Conservation (phyloP, 306 rosid species). For the Quercus alba region DNA sequence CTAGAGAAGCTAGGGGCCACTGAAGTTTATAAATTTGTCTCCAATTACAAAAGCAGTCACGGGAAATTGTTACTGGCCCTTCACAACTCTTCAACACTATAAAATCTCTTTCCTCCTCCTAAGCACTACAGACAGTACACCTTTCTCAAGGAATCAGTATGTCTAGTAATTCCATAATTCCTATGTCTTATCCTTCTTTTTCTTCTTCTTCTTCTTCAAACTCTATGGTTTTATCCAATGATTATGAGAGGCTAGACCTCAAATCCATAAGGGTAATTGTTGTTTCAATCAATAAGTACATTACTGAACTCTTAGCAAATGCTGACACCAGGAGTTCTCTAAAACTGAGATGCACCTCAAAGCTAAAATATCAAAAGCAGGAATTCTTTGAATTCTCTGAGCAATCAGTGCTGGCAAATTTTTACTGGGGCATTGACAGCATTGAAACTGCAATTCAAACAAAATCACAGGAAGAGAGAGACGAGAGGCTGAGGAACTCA, state of each 20-base stretch:
- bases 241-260: slow-evolving; percentile 45
- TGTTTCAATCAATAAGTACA: slow-evolving; percentile 49
- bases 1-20: slow-evolving; percentile 26
- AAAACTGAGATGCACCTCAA: slow-evolving; percentile 47
- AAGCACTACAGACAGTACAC: neutral
- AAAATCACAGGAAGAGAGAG: slow-evolving; percentile 33
- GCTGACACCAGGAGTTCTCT: slow-evolving; percentile 40
- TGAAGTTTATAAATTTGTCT: slow-evolving; percentile 35
- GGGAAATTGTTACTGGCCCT: slow-evolving; percentile 48
- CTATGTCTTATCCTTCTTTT: neutral
- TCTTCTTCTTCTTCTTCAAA: slow-evolving; percentile 13
- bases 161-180: slow-evolving; percentile 19
- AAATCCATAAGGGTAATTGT: slow-evolving; percentile 49
- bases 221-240: slow-evolving; percentile 21
- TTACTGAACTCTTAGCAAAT: slow-evolving; percentile 42
- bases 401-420: slow-evolving; percentile 65
- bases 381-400: slow-evolving; percentile 65
- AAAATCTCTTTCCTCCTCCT: slow-evolving; percentile 16
- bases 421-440: slow-evolving; percentile 62
- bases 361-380: slow-evolving; percentile 44
- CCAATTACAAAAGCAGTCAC: slow-evolving; percentile 31
- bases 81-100: slow-evolving; percentile 13
- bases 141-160: slow-evolving; percentile 12
- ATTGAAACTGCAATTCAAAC: slow-evolving; percentile 58
- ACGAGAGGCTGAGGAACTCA: slow-evolving; percentile 42